Percentiles rank a stretch among this genome's conserved stretches.
Evolutionary conservation across 1,139 yeast genomes (phyloP).

Genomic region (Scheffersomyces cryptocercus): DNA sequence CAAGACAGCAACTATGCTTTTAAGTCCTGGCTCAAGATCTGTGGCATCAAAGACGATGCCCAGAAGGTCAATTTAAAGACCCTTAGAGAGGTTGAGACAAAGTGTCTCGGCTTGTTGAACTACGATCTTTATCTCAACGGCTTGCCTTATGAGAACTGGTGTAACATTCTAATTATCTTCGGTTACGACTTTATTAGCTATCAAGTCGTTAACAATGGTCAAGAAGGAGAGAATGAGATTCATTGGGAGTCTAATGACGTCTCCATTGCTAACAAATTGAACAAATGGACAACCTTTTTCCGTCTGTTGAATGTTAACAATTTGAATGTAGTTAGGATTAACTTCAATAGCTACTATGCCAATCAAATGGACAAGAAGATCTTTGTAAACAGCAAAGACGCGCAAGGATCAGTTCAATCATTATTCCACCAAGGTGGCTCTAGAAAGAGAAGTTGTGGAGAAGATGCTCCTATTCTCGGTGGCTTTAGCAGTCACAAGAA

Average conservation of each 20-base stretch:
- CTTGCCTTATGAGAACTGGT: slow-evolving; percentile 56
- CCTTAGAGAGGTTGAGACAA: slow-evolving; percentile 54
- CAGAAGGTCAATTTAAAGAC: slow-evolving; percentile 33
- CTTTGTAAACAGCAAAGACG: slow-evolving; percentile 17
- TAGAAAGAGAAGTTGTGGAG: slow-evolving; percentile 21
- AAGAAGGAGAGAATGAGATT: slow-evolving; percentile 21
- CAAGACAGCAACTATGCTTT: slow-evolving; percentile 74
- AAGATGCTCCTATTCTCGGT: slow-evolving; percentile 4
- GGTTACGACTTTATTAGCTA: slow-evolving; percentile 44
- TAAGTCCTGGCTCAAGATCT: slow-evolving; percentile 74
- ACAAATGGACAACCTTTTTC: slow-evolving; percentile 35
- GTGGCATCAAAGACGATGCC: slow-evolving; percentile 49
- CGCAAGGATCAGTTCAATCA: slow-evolving; percentile 10
- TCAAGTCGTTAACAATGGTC: slow-evolving; percentile 12
- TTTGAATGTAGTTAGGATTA: slow-evolving; percentile 23
- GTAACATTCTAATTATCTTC: slow-evolving; percentile 44
- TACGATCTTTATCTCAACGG: slow-evolving; percentile 57
- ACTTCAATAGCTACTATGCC: slow-evolving; percentile 32
- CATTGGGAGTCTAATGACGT: slow-evolving; percentile 30
- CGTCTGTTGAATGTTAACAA: slow-evolving; percentile 15
- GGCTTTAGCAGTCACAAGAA: slow-evolving; percentile 6
- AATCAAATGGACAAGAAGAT: slow-evolving; percentile 38
- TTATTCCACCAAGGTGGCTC: slow-evolving; percentile 11
- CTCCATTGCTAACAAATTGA: slow-evolving; percentile 22
- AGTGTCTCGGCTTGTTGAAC: slow-evolving; percentile 53